phyloP scores from a whole-genome alignment of 2,329 filamentous ascomycete species.

The Lecanoromycetidae sp. region DNA sequence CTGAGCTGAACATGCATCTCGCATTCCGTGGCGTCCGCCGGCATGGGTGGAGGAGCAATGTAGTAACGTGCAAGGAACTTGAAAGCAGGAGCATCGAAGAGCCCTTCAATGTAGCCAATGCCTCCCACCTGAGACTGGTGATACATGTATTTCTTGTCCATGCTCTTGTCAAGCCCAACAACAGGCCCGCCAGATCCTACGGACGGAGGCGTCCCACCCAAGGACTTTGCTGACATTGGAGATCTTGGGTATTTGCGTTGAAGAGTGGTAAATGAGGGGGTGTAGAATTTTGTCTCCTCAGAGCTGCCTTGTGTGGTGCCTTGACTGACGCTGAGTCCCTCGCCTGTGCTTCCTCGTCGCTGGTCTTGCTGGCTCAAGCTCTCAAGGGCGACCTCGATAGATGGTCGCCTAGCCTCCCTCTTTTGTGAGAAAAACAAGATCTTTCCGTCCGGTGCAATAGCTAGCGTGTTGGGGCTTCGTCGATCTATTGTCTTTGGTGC shows the following conservation, averaged over 20 bases:
- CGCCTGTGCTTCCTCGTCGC: slow-evolving; percentile 34
- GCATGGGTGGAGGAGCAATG: slow-evolving; percentile 21
- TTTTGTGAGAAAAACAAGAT: slow-evolving; percentile 44
- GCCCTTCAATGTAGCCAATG: slow-evolving; percentile 1
- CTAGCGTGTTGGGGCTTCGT: slow-evolving; percentile 44
- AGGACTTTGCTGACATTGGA: slow-evolving; percentile 40
- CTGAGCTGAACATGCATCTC: slow-evolving; percentile 23
- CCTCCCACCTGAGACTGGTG: slow-evolving; percentile 35
- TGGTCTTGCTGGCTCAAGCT: slow-evolving; percentile 31
- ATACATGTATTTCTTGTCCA: slow-evolving; percentile 32
- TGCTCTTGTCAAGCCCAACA: slow-evolving; percentile 39
- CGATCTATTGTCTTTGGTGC: slow-evolving; percentile 47
- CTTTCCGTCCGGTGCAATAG: slow-evolving; percentile 46
- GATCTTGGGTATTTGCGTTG: slow-evolving; percentile 34
- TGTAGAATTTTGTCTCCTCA: slow-evolving; percentile 42
- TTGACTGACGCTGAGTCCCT: slow-evolving; percentile 35
- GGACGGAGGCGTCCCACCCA: slow-evolving; percentile 42
- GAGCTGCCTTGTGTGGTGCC: slow-evolving; percentile 46
- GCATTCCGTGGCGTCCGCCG: slow-evolving; percentile 22
- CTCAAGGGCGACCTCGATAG: slow-evolving; percentile 29
- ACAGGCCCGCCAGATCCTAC: slow-evolving; percentile 35
- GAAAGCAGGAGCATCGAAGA: slow-evolving; percentile 30
- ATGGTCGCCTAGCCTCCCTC: slow-evolving; percentile 33
- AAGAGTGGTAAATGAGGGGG: slow-evolving; percentile 35
- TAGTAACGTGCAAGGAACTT: slow-evolving; percentile 34